Base-by-base conservation (phyloP, 2,329 filamentous ascomycete genomes). In the Paraphoma chrysanthemicola region DNA sequence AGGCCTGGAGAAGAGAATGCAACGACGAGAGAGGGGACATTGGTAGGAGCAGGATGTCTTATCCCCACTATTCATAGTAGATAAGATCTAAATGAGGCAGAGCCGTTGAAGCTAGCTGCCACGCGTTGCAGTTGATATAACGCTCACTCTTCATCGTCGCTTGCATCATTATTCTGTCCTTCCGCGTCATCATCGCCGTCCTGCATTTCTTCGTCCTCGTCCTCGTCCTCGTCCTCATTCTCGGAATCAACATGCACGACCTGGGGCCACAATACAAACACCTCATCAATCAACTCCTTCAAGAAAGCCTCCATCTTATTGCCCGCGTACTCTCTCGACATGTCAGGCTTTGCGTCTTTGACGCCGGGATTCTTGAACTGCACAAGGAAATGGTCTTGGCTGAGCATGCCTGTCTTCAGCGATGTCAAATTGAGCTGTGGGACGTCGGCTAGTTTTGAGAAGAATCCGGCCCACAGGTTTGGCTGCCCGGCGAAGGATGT, bases 401-500 rank as follows among this genome's bases (percentile, higher is more conserved):
- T 53, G 9, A 69, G 53, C 44, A 60, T 52, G 8, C 67, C 67
- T 3, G 62, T 56, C 17, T 66, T 68, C 2, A 68, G 29, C 16
- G 58, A 53, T 2, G 10, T 59, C 2, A 68, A 57, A 6, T 63
- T 18, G 5, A 69, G 57, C 1, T 56, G 49, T 5, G 59, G 50
- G 2, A 63, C 44, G 4, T 48, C 53, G 3, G 42, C 45, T 4
- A 71, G 44, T 7, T 9, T 54, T 8, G n/a, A 28, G 44, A 72
- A 67, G 41, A 71, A 47, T 6, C 54, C 44, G 11, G 38, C 53
- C 70, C 70, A 72, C 2, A 59, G 45, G 29, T 67, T 68, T 2
- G 57, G 54, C 16, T 65, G 61, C 56, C 17, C 4, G 30, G 16
- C 11, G 14, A 14, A 2, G 12, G 33, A 10, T 4, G 14, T 36